Percentiles rank a stretch among this genome's conserved stretches.
Evolutionary conservation across 78 protist species (phyloP).

Genomic region (Blattamonas nauphoetae): DNA sequence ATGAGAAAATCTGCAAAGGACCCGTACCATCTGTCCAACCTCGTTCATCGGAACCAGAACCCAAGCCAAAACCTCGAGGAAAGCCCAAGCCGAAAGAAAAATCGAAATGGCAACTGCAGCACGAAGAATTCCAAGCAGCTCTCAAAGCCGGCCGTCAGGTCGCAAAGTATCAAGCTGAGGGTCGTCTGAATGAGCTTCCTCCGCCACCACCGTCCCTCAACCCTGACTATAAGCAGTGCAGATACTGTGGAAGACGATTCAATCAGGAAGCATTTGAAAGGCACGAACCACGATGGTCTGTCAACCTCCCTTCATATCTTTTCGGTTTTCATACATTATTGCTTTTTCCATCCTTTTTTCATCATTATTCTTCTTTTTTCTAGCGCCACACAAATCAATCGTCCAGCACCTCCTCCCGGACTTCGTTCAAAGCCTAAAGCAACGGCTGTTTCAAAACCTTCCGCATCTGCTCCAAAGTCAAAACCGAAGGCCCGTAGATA

Average conservation of each 20-base stretch:
- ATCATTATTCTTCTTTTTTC: not conserved
- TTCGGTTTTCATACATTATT: not conserved
- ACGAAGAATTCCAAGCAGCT: not conserved
- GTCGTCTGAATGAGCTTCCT: not conserved
- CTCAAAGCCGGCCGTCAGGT: not conserved
- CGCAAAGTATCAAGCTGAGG: not conserved
- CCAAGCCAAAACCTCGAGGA: not conserved
- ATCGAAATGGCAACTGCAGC: not conserved
- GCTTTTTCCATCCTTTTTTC: not conserved
- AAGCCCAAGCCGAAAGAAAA: not conserved
- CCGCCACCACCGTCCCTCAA: not conserved
- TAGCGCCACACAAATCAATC: too few relatives aligned
- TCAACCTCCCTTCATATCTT: not conserved
- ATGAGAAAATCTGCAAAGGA: not conserved
- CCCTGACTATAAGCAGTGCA: not conserved
- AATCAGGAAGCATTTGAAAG: not conserved
- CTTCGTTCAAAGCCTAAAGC: too few relatives aligned
- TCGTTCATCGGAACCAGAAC: too few relatives aligned
- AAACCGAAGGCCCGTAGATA: too few relatives aligned
- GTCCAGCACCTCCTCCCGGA: too few relatives aligned
- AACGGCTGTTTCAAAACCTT: too few relatives aligned
- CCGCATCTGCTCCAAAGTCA: too few relatives aligned
- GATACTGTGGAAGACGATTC: not conserved
- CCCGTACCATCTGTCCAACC: too few relatives aligned
- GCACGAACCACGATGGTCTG: not conserved